Evolutionary conservation across 2,329 filamentous ascomycete species (phyloP), one percentile per base, ranked within the genome.

Genomic region (Aspergillus thermomutatus): DNA sequence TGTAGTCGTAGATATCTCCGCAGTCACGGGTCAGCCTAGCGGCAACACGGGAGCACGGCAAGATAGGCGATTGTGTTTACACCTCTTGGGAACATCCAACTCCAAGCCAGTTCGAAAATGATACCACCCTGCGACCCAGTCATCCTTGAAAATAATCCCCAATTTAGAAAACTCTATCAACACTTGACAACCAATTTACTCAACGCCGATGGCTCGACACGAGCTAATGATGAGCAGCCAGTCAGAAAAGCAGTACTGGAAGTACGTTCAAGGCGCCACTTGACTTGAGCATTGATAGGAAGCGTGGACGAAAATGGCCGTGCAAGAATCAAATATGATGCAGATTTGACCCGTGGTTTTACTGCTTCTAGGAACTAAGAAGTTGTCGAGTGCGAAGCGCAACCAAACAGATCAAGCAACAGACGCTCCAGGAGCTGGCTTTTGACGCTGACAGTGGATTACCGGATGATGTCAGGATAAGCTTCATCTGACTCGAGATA

Each of bases 101-200:
- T 37, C 14, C 14, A 17, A 17, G 14, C 31, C 31, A 17, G 1
- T 37, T 26, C 17, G 49, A 50, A 53, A 50, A 79, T 79, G 77
- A 72, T 79, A 9, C 75, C 76, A 40, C 73, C 75, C 48, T 74
- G 74, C 47, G 71, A 77, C 43, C 70, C 71, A 4, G 62, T 66
- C 25, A 71, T 76, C 52, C 67, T 78, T 23, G 68, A 71, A 27
- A 66, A 68, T 6, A 78, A 79, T 52, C 74, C 75, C 7, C 69
- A 73, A 50, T 79, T 79, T 51, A 75, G 77, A 58, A 69, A 66
- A 46, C 61, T 78, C 8, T 75, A 78, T 59, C 69, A 74, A 46
- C 67, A 75, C 41, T 49, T 79, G 2, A 77, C 73, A 2, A 69
- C 62, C 0, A 64, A 67, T 8, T 46, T 77, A 2, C 64, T 79